Base-by-base conservation (phyloP, 2,329 filamentous ascomycete genomes). In the Trichoderma guizhouense region DNA sequence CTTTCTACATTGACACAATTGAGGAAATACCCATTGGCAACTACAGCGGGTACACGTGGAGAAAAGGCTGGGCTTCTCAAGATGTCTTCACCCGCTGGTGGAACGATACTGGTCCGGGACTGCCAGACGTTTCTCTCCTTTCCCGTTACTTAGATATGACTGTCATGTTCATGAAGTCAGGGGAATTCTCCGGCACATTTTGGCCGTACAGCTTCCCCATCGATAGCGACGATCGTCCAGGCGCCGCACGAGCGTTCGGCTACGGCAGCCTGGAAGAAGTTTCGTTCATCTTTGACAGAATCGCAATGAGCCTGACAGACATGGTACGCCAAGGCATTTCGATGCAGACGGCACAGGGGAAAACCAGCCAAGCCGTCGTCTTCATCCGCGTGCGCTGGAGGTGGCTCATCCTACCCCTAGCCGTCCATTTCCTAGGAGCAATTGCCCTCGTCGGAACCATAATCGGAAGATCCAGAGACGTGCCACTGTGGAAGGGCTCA, bases 331-430 rank as follows among this genome's bases (percentile, higher is more conserved):
- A 58, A 5, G 34, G 34, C 6, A n/a, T 15, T 4, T 11, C 15
- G 1, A 28, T 30, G 32, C 12, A 55, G 36, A 7, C n/a, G 3
- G 63, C 47, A 34, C 43, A 58, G n/a, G 64, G 53, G 18, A 26
- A 21, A 15, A 68, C 53, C 1, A 68, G 64, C 5, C 34, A 68
- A 53, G 12, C 65, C 7, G 65, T 68, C 5, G 34, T 68, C 9
- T 68, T 58, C n/a, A 60, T 68, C 3, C 64, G 53, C 5, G 65
- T 68, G 4, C 51, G 34, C 6, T 67, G 65, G 65, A 26, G 28
- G 7, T 60, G 65, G 65, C 65, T 58, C 53, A 58, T 68, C 34
- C 21, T 68, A 24, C 53, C 53, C 15, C 34, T 68, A 39, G 18
- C 21, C 7, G 53, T 47, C 12, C 65, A 68, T 6, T 30, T 68